Evolutionary conservation across 169 alveolate genomes (phyloP), one percentile per base, ranked within the genome.

Genomic region (Blepharisma undulans): DNA sequence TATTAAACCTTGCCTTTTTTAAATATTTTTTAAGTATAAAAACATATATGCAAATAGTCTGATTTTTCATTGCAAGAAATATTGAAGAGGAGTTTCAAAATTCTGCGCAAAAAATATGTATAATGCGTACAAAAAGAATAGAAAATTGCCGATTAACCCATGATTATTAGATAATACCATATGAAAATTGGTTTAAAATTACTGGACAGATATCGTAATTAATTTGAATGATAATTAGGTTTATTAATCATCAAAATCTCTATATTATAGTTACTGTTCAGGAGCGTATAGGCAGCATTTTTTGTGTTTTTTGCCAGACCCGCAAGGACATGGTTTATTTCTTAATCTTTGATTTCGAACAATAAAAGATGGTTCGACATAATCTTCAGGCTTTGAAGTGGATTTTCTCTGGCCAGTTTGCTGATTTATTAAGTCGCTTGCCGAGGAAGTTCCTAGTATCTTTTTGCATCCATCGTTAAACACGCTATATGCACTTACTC

Each of bases 271-370:
- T 48, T 48, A 48, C 66, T 48, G 80, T 22, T 84, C 89, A 21
- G 74, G 89, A 1, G 79, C 60, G 14, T 72, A 21, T 2, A 86
- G 77, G 77, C 92, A 88, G 87, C 92, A 88, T 21, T 76, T 76
- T 76, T 88, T 88, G 59, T 76, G 87, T 76, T 88, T 88, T 12
- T 76, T 72, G 7, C 92, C 92, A 25, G 92, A 88, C 19, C 92
- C 92, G 34, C 92, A 88, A 10, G 85, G 87, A 33, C 92, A 88
- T 30, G 92, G 92, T 16, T 88, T 88, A 25, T 88, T 88, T 33
- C 82, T 61, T 25, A 74, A 21, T 34, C 92, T 30, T 19, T n/a
- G 76, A 76, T 88, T 76, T 27, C 48, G 74, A n/a, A 86, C 89
- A 0, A 82, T 32, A 82, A 36, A 82, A 22, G 34, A n/a, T 21